These are phyloP conservation scores for Zarea fungicola DNA, from an alignment of 2,329 filamentous ascomycete genomes.

Conservation along the genomic window DNA sequence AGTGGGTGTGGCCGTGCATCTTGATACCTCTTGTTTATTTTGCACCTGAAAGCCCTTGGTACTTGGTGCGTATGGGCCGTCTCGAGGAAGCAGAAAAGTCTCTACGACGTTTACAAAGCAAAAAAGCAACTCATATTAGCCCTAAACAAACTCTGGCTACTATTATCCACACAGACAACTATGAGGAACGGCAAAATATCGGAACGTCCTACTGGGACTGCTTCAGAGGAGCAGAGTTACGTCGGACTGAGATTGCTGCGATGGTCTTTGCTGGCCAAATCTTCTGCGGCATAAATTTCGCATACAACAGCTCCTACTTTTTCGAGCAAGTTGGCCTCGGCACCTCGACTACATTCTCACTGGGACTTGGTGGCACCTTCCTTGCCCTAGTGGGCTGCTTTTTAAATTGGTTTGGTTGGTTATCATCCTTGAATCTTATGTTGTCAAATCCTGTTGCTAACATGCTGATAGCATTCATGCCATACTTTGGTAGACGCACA, in stretches of 20 bases:
- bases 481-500: conserved; percentile 36
- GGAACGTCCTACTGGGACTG: conserved; percentile 38
- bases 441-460: too few species aligned
- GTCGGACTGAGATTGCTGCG: conserved; percentile 39
- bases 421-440: too few species aligned
- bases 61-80: conserved; percentile 35
- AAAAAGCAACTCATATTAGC: conserved; percentile 21
- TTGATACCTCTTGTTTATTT: conserved; percentile 32
- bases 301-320: conserved; percentile 35
- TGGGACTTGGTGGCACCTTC: conserved; percentile 42
- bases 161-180: conserved; percentile 35
- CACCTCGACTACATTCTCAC: conserved; percentile 40
- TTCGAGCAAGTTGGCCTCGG: conserved; percentile 40
- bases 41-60: conserved; percentile 36
- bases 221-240: conserved; percentile 41
- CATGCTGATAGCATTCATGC: conserved; percentile 32
- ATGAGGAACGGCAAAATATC: conserved; percentile 23
- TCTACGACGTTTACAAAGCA: conserved; percentile 16
- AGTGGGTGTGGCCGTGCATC: conserved; percentile 39
- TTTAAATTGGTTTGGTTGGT: conserved; percentile 38
- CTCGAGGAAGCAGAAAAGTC: conserved; percentile 19
- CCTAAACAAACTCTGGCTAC: conserved; percentile 29
- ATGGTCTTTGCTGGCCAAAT: conserved; percentile 37
- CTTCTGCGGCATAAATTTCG: conserved; percentile 32
- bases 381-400: conserved; percentile 40